Base-by-base conservation (phyloP, 1,284 basidiomycete genomes). In the Vanrija sp. region DNA sequence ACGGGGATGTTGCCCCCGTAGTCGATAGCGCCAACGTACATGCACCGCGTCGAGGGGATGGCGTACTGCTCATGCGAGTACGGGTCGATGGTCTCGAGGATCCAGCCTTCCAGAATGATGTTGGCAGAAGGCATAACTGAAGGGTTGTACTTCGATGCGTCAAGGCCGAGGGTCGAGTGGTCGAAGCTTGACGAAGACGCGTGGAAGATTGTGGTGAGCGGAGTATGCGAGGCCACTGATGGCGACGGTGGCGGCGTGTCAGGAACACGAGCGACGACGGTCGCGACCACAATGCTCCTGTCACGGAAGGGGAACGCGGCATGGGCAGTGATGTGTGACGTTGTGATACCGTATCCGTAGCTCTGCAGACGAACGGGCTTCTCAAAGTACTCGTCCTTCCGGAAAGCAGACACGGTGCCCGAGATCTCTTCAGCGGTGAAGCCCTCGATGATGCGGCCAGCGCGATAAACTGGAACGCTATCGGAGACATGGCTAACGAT, bases 61-160 rank as follows among this genome's bases (percentile, higher is more conserved):
- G 90, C 85, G 71, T 94, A 95, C 65, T 91, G 93, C 73, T 96
- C 92, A 57, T 88, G 87, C 43, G 91, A 91, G 72, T 98, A 98
- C 0, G 96, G 95, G 72, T 98, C 95, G 44, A 98, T 82, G 1
- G 94, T 98, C 78, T 99, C 93, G 63, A 97, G 76, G 44, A 97
- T 87, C 96, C 96, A 99, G 0, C 90, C 95, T 65, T 98, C 93
- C 3, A 99, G 79, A 60, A 91, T 86, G 44, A 94, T 80, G 19
- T 88, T 85, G 0, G 92, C 94, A 9, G 90, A 78, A 0, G 91
- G 90, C 14, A 93, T 80, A 0, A 61, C 71, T 48, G 84, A 83
- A 0, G 90, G 81, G 69, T 98, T 98, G 75, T 91, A 87, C 69
- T 91, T 92, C 15, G 76, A 67, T 3, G 82, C 54, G 14, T 78